Percentiles rank a stretch among this genome's conserved stretches.
phyloP scores from a whole-genome alignment of 257 asterid species.

The Thymus quinquecostatus region DNA sequence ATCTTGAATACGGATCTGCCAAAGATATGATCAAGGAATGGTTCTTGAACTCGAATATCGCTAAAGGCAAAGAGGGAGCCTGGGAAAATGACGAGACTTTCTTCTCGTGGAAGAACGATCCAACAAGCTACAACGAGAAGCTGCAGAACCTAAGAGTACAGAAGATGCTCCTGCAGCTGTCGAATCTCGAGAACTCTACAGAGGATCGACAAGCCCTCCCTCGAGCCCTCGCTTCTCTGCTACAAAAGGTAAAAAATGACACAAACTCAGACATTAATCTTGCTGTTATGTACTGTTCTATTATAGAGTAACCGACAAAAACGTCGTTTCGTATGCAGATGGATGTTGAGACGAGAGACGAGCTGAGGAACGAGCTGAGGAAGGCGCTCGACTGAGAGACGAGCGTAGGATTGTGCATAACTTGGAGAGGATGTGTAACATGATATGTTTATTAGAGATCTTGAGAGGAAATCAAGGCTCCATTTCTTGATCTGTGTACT shows the following conservation, averaged over 20 bases:
- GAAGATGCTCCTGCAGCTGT: constrained; percentile 64
- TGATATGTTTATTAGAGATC: neutral
- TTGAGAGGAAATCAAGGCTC: constrained; percentile 6
- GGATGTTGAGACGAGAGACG: constrained; percentile 63
- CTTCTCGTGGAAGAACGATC: constrained; percentile 74
- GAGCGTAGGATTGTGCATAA: neutral
- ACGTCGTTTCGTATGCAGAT: constrained; percentile 51
- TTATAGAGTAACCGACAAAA: neutral
- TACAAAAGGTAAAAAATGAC: constrained; percentile 56
- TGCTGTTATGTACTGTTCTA: neutral
- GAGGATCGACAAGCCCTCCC: constrained; percentile 76
- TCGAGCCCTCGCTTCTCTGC: constrained; percentile 75
- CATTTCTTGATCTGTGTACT: constrained; percentile 1
- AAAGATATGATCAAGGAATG: constrained; percentile 63
- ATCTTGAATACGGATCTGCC: constrained; percentile 62
- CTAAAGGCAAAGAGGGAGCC: constrained; percentile 50
- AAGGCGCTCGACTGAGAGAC: constrained; percentile 45
- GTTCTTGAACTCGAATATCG: constrained; percentile 63
- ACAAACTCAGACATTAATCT: neutral
- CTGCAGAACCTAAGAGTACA: constrained; percentile 65
- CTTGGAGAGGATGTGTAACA: neutral
- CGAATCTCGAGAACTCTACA: constrained; percentile 67
- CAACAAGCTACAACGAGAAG: constrained; percentile 67
- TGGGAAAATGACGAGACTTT: constrained; percentile 81
- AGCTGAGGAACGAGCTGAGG: constrained; percentile 63